Conservation (phyloP, 164 flowering plant species). For the Liquidambar formosana region DNA sequence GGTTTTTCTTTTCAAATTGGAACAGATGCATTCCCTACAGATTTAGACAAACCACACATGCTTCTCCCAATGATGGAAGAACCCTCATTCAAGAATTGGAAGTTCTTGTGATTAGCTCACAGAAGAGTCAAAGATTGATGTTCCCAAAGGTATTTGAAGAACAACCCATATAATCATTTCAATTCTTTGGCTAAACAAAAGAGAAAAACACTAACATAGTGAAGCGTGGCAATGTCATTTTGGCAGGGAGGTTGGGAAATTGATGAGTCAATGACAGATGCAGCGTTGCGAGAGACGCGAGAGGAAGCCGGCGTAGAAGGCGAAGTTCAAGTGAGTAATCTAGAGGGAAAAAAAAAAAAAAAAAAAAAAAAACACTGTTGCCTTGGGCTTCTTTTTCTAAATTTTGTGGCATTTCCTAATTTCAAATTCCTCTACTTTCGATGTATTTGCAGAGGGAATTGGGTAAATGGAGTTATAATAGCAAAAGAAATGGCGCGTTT, state of each 20-base stretch:
- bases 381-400: background rate
- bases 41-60: conserved; percentile 13
- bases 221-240: no score
- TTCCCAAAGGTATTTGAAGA: conserved; percentile 38
- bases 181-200: no score
- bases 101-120: conserved; percentile 32
- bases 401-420: background rate
- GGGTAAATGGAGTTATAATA: conserved; percentile 30
- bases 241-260: conserved; percentile 34
- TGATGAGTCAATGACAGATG: conserved; percentile 27
- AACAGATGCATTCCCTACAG: conserved; percentile 41
- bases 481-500: conserved; percentile 22
- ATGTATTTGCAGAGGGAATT: conserved; percentile 20
- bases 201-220: no score
- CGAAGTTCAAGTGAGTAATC: conserved; percentile 18
- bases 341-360: no score
- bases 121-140: conserved; percentile 26
- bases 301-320: conserved; percentile 38
- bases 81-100: conserved; percentile 19
- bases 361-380: no score
- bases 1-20: background rate
- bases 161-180: no score
- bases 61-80: conserved; percentile 3
- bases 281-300: conserved; percentile 22
- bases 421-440: no score